Base-by-base conservation (phyloP, 257 asterid genomes). In the Agastache rugosa region DNA sequence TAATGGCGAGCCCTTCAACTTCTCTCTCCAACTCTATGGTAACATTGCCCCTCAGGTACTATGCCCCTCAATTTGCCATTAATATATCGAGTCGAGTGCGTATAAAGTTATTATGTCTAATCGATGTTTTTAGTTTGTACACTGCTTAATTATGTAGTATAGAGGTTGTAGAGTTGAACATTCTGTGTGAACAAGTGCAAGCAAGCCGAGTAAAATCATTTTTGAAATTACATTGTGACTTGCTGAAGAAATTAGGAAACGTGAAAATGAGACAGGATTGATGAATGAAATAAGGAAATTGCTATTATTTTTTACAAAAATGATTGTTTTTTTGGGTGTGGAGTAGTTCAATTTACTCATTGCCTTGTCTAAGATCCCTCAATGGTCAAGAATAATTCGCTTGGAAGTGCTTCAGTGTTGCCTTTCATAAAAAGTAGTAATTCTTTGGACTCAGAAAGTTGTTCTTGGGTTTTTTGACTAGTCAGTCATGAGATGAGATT, bases 31-130 rank as follows among this genome's bases (percentile, higher is more conserved):
- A 6, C 81, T 92, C 55, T 90, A 71, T 58, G 94, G 82, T 67
- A 83, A 82, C 61, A 86, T 88, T 65, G 81, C 85, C 78, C 93
- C 96, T 69, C 85, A 88, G 96, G 97, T 92, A 35, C 58, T 71
- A 59, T 37, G 20, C 34, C 42, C 22, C 35, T 27, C 34, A n/a
- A 5, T 53, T 37, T 37, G 9, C 41, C 41, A 0, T 37, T 37
- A 7, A 37, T 37, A n/a, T n/a, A n/a, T n/a, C n/a, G n/a, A n/a
- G n/a, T n/a, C n/a, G n/a, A n/a, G n/a, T n/a, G n/a, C 9, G 41
- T 35, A 8, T 1, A 37, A 5, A 5, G n/a, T 20, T 22, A 22
- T 22, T 9, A 55, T 55, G 35, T 11, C 11, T n/a, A n/a, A 4
- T 22, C 37, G 63, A 8, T 54, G 61, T 54, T 54, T 9, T 54